phyloP scores from a whole-genome alignment of 768 basidiomycete species.

The Thelephora aurantiotincta region DNA sequence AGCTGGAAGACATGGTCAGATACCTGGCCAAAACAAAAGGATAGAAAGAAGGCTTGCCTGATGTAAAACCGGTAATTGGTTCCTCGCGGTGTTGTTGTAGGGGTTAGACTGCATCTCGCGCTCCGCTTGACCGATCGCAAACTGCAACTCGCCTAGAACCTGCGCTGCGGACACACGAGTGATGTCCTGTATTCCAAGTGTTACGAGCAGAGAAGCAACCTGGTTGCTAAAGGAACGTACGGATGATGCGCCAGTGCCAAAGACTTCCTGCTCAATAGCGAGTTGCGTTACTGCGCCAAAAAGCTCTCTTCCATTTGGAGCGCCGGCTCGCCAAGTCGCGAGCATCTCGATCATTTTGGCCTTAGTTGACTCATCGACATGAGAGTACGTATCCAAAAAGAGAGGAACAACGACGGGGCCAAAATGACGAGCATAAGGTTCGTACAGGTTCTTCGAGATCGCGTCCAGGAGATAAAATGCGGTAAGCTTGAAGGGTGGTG shows the following conservation, averaged over 20 bases:
- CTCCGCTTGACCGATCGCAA: conserved; percentile 70
- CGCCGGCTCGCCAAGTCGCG: conserved; percentile 84
- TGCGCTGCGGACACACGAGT: conserved; percentile 56
- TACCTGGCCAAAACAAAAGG: background rate
- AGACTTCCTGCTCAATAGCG: conserved; percentile 74
- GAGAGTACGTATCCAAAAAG: conserved; percentile 78
- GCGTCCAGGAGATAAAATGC: conserved; percentile 93
- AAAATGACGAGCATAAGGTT: conserved; percentile 83
- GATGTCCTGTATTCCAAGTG: conserved; percentile 16
- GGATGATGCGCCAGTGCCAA: conserved; percentile 39
- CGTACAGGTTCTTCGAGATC: conserved; percentile 91
- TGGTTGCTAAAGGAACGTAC: background rate
- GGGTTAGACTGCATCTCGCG: conserved; percentile 57
- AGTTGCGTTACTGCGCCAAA: conserved; percentile 74
- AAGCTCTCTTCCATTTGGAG: conserved; percentile 65
- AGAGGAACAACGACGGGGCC: conserved; percentile 67
- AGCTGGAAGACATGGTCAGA: conserved; percentile 25
- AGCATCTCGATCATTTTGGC: conserved; percentile 98
- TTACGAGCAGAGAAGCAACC: conserved; percentile 11
- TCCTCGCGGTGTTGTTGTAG: conserved; percentile 51
- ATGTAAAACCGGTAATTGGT: conserved; percentile 65
- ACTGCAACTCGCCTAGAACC: conserved; percentile 74
- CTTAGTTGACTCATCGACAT: conserved; percentile 73
- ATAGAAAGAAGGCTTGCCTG: conserved; percentile 35
- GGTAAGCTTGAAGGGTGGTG: conserved; percentile 82